Percentiles rank a stretch among this genome's conserved stretches.
Conservation (phyloP, 192 early-diverging fungal genomes). For the Linnemannia schmuckeri region DNA sequence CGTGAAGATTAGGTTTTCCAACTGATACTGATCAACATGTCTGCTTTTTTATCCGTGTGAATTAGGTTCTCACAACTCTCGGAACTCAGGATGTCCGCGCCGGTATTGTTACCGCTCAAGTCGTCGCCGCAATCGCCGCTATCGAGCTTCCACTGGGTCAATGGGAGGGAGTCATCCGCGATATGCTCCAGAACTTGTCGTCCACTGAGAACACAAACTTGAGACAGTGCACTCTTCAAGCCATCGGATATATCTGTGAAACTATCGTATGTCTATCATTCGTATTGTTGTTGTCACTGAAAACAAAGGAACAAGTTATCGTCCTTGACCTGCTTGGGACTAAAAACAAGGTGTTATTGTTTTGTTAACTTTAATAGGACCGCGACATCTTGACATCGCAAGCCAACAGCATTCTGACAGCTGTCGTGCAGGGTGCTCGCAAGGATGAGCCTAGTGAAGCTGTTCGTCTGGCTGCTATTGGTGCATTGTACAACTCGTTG, state of each 20-base stretch:
- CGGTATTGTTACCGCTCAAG: constrained; percentile 81
- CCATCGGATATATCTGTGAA: constrained; percentile 97
- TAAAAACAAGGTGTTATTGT: too few relatives aligned
- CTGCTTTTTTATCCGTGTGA: constrained; percentile 5
- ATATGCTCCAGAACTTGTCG: constrained; percentile 82
- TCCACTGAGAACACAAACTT: constrained; percentile 76
- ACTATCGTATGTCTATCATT: constrained; percentile 69
- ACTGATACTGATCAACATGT: neutral
- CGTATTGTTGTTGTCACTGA: neutral
- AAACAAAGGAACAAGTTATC: neutral
- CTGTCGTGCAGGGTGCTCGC: constrained; percentile 94
- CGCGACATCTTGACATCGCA: constrained; percentile 85
- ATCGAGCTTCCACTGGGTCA: constrained; percentile 90
- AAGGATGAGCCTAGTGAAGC: constrained; percentile 91
- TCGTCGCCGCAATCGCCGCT: constrained; percentile 91
- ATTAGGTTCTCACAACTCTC: constrained; percentile 67
- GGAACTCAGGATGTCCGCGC: constrained; percentile 66
- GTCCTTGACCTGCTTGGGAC: neutral
- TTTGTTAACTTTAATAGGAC: constrained; percentile 60
- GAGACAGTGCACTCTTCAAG: constrained; percentile 85
- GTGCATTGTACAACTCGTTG: constrained; percentile 94
- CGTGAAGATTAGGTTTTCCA: neutral
- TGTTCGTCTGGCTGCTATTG: constrained; percentile 90
- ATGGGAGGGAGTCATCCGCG: constrained; percentile 91
- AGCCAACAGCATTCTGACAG: constrained; percentile 93